Evolutionary conservation across 495 filamentous ascomycete species (phyloP).

Genomic region (Thozetella sp.): DNA sequence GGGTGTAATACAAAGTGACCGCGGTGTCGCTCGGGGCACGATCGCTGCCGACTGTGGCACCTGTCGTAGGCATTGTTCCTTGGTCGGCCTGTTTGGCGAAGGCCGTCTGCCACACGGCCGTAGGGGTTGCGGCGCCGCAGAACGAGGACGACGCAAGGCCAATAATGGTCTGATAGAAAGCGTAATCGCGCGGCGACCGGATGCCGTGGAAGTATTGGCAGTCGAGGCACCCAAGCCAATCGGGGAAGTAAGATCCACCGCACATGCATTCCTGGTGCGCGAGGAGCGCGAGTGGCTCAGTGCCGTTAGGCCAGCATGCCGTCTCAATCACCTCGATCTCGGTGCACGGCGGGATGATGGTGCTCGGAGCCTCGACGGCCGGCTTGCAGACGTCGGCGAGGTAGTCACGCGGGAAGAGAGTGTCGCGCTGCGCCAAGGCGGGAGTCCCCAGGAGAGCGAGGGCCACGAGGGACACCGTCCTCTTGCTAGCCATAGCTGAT

Average conservation of each 20-base stretch:
- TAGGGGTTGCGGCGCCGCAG: slow-evolving; percentile 27
- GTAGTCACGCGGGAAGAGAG: slow-evolving; percentile 9
- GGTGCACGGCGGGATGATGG: slow-evolving; percentile 28
- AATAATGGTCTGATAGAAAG: slow-evolving; percentile 25
- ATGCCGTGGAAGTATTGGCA: slow-evolving; percentile 37
- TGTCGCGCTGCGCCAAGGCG: neutral
- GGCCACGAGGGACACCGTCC: neutral
- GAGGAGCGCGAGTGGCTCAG: slow-evolving; percentile 20
- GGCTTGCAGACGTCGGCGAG: slow-evolving; percentile 29
- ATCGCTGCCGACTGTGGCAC: slow-evolving; percentile 25
- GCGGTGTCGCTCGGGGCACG: slow-evolving; percentile 26
- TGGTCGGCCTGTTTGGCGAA: slow-evolving; percentile 20
- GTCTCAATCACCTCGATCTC: slow-evolving; percentile 27
- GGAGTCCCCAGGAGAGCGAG: neutral
- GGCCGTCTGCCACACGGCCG: slow-evolving; percentile 22
- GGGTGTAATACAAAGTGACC: slow-evolving; percentile 36
- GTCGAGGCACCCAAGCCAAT: slow-evolving; percentile 34
- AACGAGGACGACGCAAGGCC: slow-evolving; percentile 21
- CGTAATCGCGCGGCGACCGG: slow-evolving; percentile 22
- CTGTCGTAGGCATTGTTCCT: slow-evolving; percentile 15
- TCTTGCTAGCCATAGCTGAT: neutral
- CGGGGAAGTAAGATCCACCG: slow-evolving; percentile 35
- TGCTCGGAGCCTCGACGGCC: slow-evolving; percentile 17
- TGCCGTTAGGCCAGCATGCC: slow-evolving; percentile 25
- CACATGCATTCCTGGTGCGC: slow-evolving; percentile 44